A percentile compares a stretch with the other conserved stretches of the same genome.
Evolutionary conservation across 257 asterid species (phyloP).

Genomic region (Salvia splendens): DNA sequence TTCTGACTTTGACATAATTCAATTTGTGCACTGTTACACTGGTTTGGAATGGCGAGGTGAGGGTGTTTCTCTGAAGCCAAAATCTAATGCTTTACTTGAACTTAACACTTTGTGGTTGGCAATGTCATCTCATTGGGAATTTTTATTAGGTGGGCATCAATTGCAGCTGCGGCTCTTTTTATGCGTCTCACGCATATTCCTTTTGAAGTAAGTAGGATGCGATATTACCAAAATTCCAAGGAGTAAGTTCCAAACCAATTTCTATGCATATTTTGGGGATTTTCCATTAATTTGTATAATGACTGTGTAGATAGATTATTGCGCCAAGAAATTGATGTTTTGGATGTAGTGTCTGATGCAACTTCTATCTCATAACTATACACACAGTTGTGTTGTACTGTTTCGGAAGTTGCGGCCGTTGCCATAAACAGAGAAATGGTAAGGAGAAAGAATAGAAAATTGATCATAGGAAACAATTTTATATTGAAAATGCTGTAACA

Average conservation of each 20-base stretch:
- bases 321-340: background rate
- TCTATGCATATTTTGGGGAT: no score
- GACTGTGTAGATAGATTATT: no score
- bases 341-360: background rate
- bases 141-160: conserved; percentile 81
- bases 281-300: no score
- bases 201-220: conserved; percentile 62
- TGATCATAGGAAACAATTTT: no score
- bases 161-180: conserved; percentile 55
- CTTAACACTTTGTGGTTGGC: background rate
- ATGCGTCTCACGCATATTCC: conserved; percentile 67
- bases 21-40: conserved; percentile 60
- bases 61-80: background rate
- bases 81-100: no score
- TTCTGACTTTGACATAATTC: conserved; percentile 78
- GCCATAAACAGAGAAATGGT: no score
- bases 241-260: no score
- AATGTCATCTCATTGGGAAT: conserved; percentile 16
- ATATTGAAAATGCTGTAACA: no score
- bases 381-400: conserved; percentile 24
- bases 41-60: conserved; percentile 75
- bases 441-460: no score
- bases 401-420: background rate
- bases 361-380: background rate
- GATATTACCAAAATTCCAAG: conserved; percentile 50